A percentile compares a stretch with the other conserved stretches of the same genome.
These are phyloP conservation scores for Arthromyces matolae DNA, from an alignment of 768 basidiomycete species.

Conservation along the genomic window DNA sequence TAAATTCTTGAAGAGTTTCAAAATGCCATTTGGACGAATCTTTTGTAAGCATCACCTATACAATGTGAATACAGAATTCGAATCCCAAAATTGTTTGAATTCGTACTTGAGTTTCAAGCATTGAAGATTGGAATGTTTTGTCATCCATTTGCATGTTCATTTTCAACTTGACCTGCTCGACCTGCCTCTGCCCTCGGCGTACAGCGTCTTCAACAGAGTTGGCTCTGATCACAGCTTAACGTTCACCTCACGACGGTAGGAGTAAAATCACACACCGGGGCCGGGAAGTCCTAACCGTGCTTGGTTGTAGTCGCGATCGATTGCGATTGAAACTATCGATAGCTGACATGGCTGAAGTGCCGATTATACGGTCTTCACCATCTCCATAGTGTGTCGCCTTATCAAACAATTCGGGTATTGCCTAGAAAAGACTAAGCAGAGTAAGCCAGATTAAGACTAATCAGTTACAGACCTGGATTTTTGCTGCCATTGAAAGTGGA, in stretches of 20 bases:
- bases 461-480: constrained; percentile 62
- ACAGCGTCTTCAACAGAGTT: constrained; percentile 85
- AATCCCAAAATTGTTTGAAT: constrained; percentile 7
- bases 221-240: constrained; percentile 39
- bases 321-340: constrained; percentile 96
- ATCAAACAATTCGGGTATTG: constrained; percentile 80
- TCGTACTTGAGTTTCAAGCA: constrained; percentile 82
- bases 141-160: constrained; percentile 96
- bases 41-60: constrained; percentile 79
- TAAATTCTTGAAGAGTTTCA: constrained; percentile 80
- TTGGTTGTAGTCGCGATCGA: constrained; percentile 63
- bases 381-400: constrained; percentile 80
- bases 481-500: constrained; percentile 76
- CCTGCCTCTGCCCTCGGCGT: constrained; percentile 82
- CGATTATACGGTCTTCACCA: constrained; percentile 76
- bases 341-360: constrained; percentile 77
- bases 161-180: constrained; percentile 87
- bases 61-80: background rate
- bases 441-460: background rate
- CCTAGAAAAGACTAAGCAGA: constrained; percentile 38
- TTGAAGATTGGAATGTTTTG: constrained; percentile 75
- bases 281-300: constrained; percentile 49
- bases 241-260: background rate
- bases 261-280: constrained; percentile 46
- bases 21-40: constrained; percentile 93